A percentile compares a stretch with the other conserved stretches of the same genome.
phyloP scores from a whole-genome alignment of 2,329 filamentous ascomycete species.

The Teratosphaeria gauchensis region DNA sequence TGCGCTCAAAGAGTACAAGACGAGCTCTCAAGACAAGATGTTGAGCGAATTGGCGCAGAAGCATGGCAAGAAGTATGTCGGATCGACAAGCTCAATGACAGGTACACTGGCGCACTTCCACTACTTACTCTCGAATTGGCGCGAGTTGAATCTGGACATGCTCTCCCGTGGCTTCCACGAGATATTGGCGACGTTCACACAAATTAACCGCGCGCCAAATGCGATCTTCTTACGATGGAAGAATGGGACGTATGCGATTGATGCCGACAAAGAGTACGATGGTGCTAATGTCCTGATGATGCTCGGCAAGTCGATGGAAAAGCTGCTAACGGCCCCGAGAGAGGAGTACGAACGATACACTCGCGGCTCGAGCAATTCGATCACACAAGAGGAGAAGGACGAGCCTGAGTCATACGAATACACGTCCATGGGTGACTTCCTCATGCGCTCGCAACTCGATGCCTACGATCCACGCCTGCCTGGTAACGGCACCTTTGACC shows the following conservation, averaged over 20 bases:
- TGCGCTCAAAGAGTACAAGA: slow-evolving; percentile 76
- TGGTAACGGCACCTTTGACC: slow-evolving; percentile 86
- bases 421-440: slow-evolving; percentile 72
- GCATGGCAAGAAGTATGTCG: slow-evolving; percentile 69
- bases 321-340: slow-evolving; percentile 74
- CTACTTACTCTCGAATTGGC: slow-evolving; percentile 77
- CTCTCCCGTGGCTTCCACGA: slow-evolving; percentile 57
- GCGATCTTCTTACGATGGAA: slow-evolving; percentile 76
- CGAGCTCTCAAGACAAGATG: slow-evolving; percentile 72
- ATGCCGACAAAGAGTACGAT: slow-evolving; percentile 90
- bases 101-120: slow-evolving; percentile 81
- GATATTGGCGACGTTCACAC: slow-evolving; percentile 58
- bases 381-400: slow-evolving; percentile 62
- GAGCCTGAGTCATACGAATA: slow-evolving; percentile 78
- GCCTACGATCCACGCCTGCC: slow-evolving; percentile 78
- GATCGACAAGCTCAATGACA: slow-evolving; percentile 97
- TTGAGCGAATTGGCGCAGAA: slow-evolving; percentile 60
- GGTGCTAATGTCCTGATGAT: slow-evolving; percentile 77
- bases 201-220: slow-evolving; percentile 60
- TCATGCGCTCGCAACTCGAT: slow-evolving; percentile 93
- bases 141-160: slow-evolving; percentile 55
- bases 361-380: slow-evolving; percentile 54
- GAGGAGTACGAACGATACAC: slow-evolving; percentile 81
- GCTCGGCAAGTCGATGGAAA: slow-evolving; percentile 93
- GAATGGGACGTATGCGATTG: slow-evolving; percentile 83